A percentile compares a stretch with the other conserved stretches of the same genome.
phyloP scores from a whole-genome alignment of 176 grass and related monocot genomes.

The Oryza meridionalis region DNA sequence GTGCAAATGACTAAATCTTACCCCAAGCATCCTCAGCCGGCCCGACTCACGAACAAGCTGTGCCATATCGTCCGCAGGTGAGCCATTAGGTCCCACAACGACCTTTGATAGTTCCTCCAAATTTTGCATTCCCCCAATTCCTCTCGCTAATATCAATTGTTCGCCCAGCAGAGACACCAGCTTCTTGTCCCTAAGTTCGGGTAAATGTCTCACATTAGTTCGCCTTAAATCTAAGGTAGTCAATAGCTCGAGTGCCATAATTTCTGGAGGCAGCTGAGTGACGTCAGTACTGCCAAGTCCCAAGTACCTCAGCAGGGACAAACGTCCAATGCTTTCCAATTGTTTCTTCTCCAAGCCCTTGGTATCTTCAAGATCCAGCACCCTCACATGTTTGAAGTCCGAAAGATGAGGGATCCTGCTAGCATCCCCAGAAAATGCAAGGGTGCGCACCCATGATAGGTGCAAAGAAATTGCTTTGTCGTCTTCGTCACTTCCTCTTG shows the following conservation, averaged over 20 bases:
- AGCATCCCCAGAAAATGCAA: not conserved
- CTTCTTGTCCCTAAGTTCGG: not conserved
- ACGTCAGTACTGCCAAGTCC: not conserved
- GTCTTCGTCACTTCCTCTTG: no score
- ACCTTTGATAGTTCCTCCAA: slow-evolving; percentile 22
- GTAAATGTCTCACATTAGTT: not conserved
- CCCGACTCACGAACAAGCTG: not conserved
- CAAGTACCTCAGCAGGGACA: slow-evolving; percentile 31
- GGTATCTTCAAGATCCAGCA: slow-evolving; percentile 27
- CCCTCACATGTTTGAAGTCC: not conserved
- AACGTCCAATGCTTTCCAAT: not conserved
- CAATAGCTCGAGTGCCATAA: slow-evolving; percentile 8
- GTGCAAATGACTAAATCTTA: not conserved
- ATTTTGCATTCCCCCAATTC: not conserved
- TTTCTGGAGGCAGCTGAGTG: not conserved
- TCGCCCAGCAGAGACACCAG: slow-evolving; percentile 6
- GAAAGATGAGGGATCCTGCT: not conserved
- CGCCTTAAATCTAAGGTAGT: slow-evolving; percentile 28
- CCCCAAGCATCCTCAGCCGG: not conserved
- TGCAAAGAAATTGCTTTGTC: not conserved
- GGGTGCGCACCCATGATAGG: not conserved
- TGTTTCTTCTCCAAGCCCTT: not conserved
- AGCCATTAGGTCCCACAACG: rapidly evolving
- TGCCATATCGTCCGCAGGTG: no score
- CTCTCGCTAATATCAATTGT: rapidly evolving